phyloP scores from a whole-genome alignment of 495 filamentous ascomycete species.

The Chlorociboria aeruginascens region DNA sequence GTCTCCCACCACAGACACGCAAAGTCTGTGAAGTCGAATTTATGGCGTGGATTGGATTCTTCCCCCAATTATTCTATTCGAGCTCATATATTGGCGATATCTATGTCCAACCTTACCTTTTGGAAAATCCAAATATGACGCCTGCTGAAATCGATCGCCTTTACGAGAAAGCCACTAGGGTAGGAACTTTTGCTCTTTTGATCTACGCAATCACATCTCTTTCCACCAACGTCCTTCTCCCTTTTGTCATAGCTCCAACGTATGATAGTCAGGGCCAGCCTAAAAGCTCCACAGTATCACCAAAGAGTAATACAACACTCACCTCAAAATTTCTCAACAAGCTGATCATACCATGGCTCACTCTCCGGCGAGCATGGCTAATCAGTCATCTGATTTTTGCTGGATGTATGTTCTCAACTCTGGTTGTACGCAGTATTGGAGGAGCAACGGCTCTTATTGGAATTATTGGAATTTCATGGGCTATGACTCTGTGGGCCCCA shows the following conservation, averaged over 20 bases:
- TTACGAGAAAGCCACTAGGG: conserved; percentile 72
- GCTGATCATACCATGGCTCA: conserved; percentile 66
- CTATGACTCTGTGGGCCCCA: conserved; percentile 79
- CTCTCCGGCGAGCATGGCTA: conserved; percentile 77
- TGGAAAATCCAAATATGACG: conserved; percentile 62
- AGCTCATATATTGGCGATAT: conserved; percentile 87
- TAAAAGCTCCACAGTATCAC: neutral
- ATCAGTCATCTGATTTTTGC: conserved; percentile 71
- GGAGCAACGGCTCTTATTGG: conserved; percentile 64
- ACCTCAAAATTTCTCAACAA: conserved; percentile 31
- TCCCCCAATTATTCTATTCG: conserved; percentile 88
- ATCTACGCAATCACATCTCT: conserved; percentile 78
- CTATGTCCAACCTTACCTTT: conserved; percentile 71
- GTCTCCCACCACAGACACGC: conserved; percentile 65
- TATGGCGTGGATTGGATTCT: conserved; percentile 89
- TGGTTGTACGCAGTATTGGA: conserved; percentile 54
- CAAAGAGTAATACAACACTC: conserved; percentile 25
- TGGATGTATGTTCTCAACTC: conserved; percentile 64
- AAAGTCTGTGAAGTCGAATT: conserved; percentile 82
- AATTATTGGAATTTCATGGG: conserved; percentile 77
- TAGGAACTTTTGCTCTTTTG: conserved; percentile 76
- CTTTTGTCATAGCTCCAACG: conserved; percentile 68
- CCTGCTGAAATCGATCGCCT: conserved; percentile 58
- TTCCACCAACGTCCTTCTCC: conserved; percentile 64
- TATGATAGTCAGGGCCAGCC: conserved; percentile 35